Percentiles rank a stretch among this genome's conserved stretches.
phyloP scores from a whole-genome alignment of 805 yeast genomes.

The Hanseniaspora vineae region DNA sequence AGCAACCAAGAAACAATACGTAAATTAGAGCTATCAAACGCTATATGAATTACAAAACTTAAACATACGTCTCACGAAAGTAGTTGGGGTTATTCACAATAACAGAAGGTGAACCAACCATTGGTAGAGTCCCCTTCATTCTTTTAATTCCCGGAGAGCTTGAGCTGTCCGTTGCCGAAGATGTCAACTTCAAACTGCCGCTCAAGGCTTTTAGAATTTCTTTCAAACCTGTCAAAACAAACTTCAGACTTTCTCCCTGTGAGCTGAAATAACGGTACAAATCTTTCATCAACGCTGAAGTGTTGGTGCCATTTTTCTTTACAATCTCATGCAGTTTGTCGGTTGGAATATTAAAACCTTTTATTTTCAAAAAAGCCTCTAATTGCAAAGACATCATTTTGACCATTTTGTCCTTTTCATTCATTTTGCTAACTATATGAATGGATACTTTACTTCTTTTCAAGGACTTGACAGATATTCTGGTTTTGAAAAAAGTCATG shows the following conservation, averaged over 20 bases:
- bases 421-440: conserved; percentile 27
- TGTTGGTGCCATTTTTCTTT: conserved; percentile 26
- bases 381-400: conserved; percentile 28
- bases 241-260: conserved; percentile 29
- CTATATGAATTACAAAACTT: background rate
- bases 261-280: conserved; percentile 30
- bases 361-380: conserved; percentile 31
- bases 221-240: conserved; percentile 23
- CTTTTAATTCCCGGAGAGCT: no score
- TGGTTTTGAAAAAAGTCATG: conserved; percentile 22
- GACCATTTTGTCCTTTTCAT: conserved; percentile 25
- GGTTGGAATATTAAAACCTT: conserved; percentile 34
- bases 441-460: conserved; percentile 30
- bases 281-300: conserved; percentile 26
- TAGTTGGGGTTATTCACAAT: background rate
- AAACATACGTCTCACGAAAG: background rate
- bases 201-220: conserved; percentile 21
- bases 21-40: no score
- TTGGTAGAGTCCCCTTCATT: no score
- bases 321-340: conserved; percentile 29
- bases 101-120: background rate
- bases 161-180: no score
- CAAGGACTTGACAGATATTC: conserved; percentile 26
- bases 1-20: background rate
- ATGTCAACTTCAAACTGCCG: background rate